Evolutionary conservation across 2,329 filamentous ascomycete species (phyloP).

Genomic region (Dendrostoma leiphaemia): DNA sequence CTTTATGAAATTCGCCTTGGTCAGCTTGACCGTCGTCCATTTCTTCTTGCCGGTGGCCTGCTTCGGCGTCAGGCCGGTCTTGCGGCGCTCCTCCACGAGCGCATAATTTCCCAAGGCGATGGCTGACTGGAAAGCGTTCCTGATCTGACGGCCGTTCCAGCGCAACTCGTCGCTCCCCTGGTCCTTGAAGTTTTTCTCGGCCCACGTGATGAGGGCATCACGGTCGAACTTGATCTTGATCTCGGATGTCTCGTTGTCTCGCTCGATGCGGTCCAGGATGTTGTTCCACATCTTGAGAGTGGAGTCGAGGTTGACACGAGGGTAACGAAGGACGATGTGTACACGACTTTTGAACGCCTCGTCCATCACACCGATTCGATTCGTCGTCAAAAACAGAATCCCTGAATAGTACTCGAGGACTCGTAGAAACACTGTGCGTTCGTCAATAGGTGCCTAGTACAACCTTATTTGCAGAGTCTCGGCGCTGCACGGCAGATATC

Average conservation of each 20-base stretch:
- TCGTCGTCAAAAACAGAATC: conserved; percentile 24
- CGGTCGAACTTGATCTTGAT: conserved; percentile 20
- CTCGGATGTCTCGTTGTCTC: conserved; percentile 16
- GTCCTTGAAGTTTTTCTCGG: conserved; percentile 17
- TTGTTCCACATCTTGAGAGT: conserved; percentile 21
- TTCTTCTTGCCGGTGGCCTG: too few species aligned
- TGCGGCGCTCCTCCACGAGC: too few species aligned
- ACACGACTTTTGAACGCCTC: conserved; percentile 23
- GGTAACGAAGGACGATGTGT: conserved; percentile 16
- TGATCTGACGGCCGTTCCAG: conserved; percentile 24
- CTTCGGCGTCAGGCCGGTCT: too few species aligned
- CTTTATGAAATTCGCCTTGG: too few species aligned
- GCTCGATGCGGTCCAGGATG: conserved; percentile 16
- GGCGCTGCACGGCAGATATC: neutral
- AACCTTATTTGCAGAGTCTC: too few species aligned
- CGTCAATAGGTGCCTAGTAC: too few species aligned
- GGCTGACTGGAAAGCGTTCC: conserved; percentile 23
- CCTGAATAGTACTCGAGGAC: conserved; percentile 23
- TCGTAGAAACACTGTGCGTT: conserved; percentile 20
- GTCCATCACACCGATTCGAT: conserved; percentile 22
- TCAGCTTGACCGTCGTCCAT: too few species aligned
- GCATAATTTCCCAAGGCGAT: conserved; percentile 20
- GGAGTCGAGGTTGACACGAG: conserved; percentile 8
- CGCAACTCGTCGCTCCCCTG: conserved; percentile 4
- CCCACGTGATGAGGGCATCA: conserved; percentile 17